Evolutionary conservation across 768 basidiomycete genomes (phyloP), one percentile per base, ranked within the genome.

Genomic region (Gelatoporia subvermispora): DNA sequence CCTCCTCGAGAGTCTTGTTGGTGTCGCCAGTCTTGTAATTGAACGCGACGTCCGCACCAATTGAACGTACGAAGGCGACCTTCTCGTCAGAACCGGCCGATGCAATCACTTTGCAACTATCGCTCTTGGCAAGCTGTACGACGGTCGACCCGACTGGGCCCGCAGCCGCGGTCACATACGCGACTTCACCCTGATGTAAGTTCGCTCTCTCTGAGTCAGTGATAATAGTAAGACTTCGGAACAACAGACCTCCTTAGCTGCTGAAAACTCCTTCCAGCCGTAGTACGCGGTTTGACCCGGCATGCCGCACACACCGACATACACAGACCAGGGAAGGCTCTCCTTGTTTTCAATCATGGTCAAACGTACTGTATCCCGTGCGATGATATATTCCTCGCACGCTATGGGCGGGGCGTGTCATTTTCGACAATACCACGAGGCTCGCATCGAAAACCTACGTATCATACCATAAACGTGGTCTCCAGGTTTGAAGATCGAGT

Each of bases 71-170:
- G 57, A 76, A 84, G 3, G 69, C 60, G 8, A 88, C 82, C 63
- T 90, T 88, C 44, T 84, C 81, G n/a, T 87, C 83, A 0, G 78
- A 77, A 2, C 88, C 84, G 0, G 84, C 81, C 0, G 81, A 84
- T 0, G 76, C 82, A 41, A 90, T 84, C 25, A 88, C 86, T 55
- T 81, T 84, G 34, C 71, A 50, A 0, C 75, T 75, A 0, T 66
- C 60, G 1, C 53, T 53, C 52, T 75, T 73, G 21, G 74, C 73
- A 18, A 75, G 53, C 58, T 76, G 72, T 25, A 69, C 61, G 41
- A 74, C 71, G 7, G 56, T 58, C 78, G 78, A 77, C 52, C 85
- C 85, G 23, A 88, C 84, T 15, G 81, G 67, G 7, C 47, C 47
- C 40, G 70, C 67, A 0, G 70, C 78, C 4, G 74, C 66, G 2